Percentiles rank a stretch among this genome's conserved stretches.
These are phyloP conservation scores for Trichoderma sp. DNA, from an alignment of 2,329 filamentous ascomycete species.

Conservation along the genomic window DNA sequence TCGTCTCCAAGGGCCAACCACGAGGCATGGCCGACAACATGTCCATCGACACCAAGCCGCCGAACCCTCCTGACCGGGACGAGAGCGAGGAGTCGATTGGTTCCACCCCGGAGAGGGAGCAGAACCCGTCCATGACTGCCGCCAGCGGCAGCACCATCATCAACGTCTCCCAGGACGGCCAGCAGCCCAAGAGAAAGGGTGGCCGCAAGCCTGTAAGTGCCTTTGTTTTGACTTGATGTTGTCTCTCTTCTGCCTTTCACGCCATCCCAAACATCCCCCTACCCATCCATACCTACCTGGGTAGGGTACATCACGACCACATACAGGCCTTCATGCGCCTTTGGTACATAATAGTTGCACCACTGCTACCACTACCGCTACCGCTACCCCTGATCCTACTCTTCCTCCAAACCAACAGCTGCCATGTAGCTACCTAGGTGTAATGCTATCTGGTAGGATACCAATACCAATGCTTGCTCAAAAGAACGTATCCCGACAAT, in stretches of 20 bases:
- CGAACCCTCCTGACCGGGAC: conserved; percentile 48
- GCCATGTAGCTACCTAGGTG: background rate
- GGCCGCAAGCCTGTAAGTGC: conserved; percentile 91
- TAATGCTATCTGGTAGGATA: background rate
- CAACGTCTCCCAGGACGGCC: conserved; percentile 51
- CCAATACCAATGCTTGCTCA: background rate
- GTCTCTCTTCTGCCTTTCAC: background rate
- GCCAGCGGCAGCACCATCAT: conserved; percentile 32
- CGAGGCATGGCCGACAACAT: conserved; percentile 67
- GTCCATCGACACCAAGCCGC: conserved; percentile 56
- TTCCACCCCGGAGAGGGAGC: conserved; percentile 62
- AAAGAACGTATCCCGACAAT: background rate
- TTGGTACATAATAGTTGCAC: background rate
- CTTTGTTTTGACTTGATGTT: background rate
- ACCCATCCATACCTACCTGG: no score
- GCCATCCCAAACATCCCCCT: background rate
- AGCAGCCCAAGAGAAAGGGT: conserved; percentile 90
- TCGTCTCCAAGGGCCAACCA: conserved; percentile 35
- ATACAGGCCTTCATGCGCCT: background rate
- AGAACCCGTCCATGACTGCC: conserved; percentile 39
- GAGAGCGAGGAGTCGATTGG: conserved; percentile 63
- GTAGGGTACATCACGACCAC: background rate
- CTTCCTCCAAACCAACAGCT: background rate
- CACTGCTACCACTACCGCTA: background rate
- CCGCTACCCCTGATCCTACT: background rate